phyloP scores from a whole-genome alignment of 2,329 filamentous ascomycete genomes.

The Thielaviopsis ethacetica region DNA sequence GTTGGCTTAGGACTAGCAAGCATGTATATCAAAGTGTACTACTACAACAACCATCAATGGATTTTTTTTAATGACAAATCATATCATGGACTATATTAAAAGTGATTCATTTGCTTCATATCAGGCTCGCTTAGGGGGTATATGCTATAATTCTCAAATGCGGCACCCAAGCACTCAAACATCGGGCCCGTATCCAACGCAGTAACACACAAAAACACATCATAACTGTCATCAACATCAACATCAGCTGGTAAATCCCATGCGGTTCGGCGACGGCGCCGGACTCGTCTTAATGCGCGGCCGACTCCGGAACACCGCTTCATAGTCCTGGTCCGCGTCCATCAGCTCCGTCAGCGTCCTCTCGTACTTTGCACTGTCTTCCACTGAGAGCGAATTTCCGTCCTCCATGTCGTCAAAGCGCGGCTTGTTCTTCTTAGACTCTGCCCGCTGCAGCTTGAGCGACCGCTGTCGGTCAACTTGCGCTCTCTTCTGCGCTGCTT shows the following conservation, averaged over 20 bases:
- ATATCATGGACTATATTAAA: background rate
- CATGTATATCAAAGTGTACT: slow-evolving; percentile 9
- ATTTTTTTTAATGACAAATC: background rate
- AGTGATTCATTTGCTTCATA: slow-evolving; percentile 13
- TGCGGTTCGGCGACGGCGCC: slow-evolving; percentile 28
- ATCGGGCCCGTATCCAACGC: background rate
- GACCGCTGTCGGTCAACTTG: slow-evolving; percentile 40
- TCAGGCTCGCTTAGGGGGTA: background rate
- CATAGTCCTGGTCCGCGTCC: slow-evolving; percentile 52
- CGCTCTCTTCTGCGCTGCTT: slow-evolving; percentile 42
- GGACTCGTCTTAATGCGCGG: slow-evolving; percentile 70
- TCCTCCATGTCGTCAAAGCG: slow-evolving; percentile 24
- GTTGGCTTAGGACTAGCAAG: background rate
- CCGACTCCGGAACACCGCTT: slow-evolving; percentile 69
- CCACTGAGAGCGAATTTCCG: slow-evolving; percentile 19
- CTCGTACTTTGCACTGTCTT: slow-evolving; percentile 16
- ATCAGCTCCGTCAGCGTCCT: slow-evolving; percentile 51
- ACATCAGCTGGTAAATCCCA: slow-evolving; percentile 6
- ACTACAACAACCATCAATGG: slow-evolving; percentile 4
- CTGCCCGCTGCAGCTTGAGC: slow-evolving; percentile 9
- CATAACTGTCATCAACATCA: background rate
- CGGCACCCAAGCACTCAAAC: background rate
- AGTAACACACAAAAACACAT: background rate
- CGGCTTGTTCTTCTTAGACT: slow-evolving; percentile 23
- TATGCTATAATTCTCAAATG: background rate